phyloP scores from a whole-genome alignment of 345 rosid species.

The Populus deltoides region DNA sequence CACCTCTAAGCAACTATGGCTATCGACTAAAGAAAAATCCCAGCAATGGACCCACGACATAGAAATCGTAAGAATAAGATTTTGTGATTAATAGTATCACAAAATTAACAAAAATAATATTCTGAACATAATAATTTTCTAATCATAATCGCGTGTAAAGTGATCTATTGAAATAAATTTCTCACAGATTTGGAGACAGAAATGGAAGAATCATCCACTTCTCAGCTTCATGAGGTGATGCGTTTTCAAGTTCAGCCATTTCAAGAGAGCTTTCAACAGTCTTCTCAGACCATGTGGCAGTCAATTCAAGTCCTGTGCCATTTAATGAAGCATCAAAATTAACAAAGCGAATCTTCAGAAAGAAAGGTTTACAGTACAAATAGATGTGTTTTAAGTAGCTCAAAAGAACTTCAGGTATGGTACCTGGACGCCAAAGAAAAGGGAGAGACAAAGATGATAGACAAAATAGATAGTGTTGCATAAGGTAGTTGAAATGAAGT shows the following conservation, averaged over 20 bases:
- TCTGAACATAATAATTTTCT: too few species aligned
- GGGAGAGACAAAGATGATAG: not conserved
- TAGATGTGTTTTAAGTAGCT: constrained; percentile 2
- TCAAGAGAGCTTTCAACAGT: constrained; percentile 75
- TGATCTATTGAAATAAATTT: constrained; percentile 2
- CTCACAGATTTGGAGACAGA: constrained; percentile 67
- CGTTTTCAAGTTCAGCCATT: constrained; percentile 95
- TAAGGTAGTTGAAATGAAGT: not conserved
- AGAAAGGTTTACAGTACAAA: not conserved
- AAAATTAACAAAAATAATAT: too few species aligned
- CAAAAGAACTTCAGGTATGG: constrained; percentile 1
- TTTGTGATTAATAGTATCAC: too few species aligned
- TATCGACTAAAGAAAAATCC: too few species aligned
- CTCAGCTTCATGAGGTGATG: constrained; percentile 87
- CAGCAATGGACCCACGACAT: too few species aligned
- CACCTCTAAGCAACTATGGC: too few species aligned
- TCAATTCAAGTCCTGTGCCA: constrained; percentile 68
- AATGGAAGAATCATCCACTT: constrained; percentile 71
- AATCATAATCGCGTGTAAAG: too few species aligned
- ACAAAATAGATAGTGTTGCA: not conserved
- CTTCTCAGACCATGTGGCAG: constrained; percentile 68
- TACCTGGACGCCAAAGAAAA: not conserved
- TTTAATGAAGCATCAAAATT: constrained; percentile 20
- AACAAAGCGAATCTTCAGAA: not conserved
- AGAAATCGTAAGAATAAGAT: too few species aligned